phyloP scores from a whole-genome alignment of 306 rosid species.

The Cucurbita moschata region DNA sequence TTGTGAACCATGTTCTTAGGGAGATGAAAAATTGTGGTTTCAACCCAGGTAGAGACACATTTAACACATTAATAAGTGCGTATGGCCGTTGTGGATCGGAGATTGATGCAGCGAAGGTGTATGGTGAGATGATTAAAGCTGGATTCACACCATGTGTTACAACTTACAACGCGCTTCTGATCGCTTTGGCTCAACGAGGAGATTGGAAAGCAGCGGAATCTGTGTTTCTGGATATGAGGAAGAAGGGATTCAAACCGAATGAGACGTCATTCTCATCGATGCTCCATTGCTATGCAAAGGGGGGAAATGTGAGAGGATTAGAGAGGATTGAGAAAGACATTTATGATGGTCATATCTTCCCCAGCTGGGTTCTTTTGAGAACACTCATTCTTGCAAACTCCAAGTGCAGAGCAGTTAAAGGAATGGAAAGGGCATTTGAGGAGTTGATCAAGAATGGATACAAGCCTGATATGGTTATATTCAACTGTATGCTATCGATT shows the following conservation, averaged over 20 bases:
- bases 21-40: conserved; percentile 92
- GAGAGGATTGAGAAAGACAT: conserved; percentile 54
- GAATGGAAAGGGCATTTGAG: conserved; percentile 74
- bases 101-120: conserved; percentile 58
- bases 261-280: conserved; percentile 79
- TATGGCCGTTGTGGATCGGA: conserved; percentile 89
- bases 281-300: conserved; percentile 70
- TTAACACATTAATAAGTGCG: conserved; percentile 78
- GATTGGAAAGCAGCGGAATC: conserved; percentile 83
- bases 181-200: conserved; percentile 72
- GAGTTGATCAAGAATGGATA: conserved; percentile 53
- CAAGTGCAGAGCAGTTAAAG: conserved; percentile 64
- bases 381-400: conserved; percentile 63
- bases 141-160: conserved; percentile 70
- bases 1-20: conserved; percentile 50
- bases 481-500: conserved; percentile 75
- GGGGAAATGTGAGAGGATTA: conserved; percentile 60
- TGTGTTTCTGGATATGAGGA: conserved; percentile 56
- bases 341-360: conserved; percentile 53
- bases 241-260: conserved; percentile 67
- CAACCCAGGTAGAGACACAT: conserved; percentile 92
- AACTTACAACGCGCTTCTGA: conserved; percentile 82
- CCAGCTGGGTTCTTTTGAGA: conserved; percentile 79
- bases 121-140: conserved; percentile 64
- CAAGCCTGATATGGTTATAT: conserved; percentile 70